Conservation (phyloP, 139 green algal genomes). For the Nannochloris sp. region DNA sequence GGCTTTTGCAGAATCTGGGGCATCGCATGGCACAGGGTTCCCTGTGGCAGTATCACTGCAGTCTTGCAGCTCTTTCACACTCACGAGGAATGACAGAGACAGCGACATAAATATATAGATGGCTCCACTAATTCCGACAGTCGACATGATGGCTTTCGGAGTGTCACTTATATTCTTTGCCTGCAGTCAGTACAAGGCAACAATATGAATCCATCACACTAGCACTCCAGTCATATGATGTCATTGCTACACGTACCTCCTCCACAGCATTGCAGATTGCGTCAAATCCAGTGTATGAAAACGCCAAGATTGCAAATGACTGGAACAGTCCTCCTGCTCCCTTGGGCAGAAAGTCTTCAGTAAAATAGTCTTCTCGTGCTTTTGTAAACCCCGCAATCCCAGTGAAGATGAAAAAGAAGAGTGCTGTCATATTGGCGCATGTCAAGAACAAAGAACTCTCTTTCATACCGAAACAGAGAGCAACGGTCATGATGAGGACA, state of each 20-base stretch:
- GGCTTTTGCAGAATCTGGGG: background rate
- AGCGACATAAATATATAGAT: conserved; percentile 15
- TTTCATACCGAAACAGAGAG: conserved; percentile 15
- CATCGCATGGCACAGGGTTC: background rate
- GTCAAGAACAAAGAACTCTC: conserved; percentile 16
- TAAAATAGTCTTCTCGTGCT: background rate
- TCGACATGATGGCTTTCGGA: conserved; percentile 22
- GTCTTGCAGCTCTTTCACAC: background rate
- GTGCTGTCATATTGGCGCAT: conserved; percentile 10
- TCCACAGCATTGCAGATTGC: conserved; percentile 26
- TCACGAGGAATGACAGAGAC: conserved; percentile 12
- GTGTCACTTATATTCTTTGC: background rate
- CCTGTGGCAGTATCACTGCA: background rate
- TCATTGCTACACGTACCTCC: conserved; percentile 8
- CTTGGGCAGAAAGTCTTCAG: conserved; percentile 2
- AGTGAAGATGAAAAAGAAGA: conserved; percentile 15
- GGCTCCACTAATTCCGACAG: conserved; percentile 1
- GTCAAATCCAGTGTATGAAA: conserved; percentile 18
- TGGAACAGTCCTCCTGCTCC: background rate
- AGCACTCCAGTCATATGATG: background rate
- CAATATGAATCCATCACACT: background rate
- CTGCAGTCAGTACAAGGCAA: background rate
- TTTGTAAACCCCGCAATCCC: conserved; percentile 6
- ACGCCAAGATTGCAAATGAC: conserved; percentile 2
- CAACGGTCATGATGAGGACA: conserved; percentile 16